Evolutionary conservation across 148 eudicot genomes (phyloP), one percentile per base, ranked within the genome.

Genomic region (Simmondsia chinensis): DNA sequence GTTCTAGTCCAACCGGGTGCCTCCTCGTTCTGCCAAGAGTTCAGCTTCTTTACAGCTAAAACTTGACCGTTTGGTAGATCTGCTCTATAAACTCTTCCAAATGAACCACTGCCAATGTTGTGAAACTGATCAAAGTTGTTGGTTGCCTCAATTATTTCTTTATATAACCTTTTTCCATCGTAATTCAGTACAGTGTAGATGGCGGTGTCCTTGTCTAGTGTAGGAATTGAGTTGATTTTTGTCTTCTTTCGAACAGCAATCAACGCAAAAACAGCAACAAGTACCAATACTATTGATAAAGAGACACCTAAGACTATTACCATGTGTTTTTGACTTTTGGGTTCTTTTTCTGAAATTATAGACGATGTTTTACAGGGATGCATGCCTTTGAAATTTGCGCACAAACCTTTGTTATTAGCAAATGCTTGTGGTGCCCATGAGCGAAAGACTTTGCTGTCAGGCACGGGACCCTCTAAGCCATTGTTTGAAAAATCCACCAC

Each of bases 31-130:
- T 38, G 36, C 1, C 20, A 25, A 1, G 55, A 28, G 7, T 24
- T 30, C 9, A 63, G 51, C 33, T 15, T 55, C 18, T 63, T 63
- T 4, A 56, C 52, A 1, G 68, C 68, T 13, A 63, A 39, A 1
- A 63, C 50, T 37, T 64, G 57, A 9, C 52, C 63, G 3, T 13
- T 56, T 1, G 63, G 52, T n/a, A 64, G 20, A 26, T 22, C 21
- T 6, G 56, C 71, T 37, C 20, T 65, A 20, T 65, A 71, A 13
- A 71, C 76, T n/a, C 8, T 46, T 2, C 68, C 71, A 3, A 28
- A 43, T 4, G 50, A 48, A 5, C 70, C 70, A 27, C 1, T 12
- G 15, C 70, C 64, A 3, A 65, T 52, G 17, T 59, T 44, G 26
- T 71, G 46, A 20, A 5, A 28, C 2, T 30, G 44, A 14, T 52